Conservation (phyloP, 2,329 filamentous ascomycete genomes). For the Tothia fuscella region DNA sequence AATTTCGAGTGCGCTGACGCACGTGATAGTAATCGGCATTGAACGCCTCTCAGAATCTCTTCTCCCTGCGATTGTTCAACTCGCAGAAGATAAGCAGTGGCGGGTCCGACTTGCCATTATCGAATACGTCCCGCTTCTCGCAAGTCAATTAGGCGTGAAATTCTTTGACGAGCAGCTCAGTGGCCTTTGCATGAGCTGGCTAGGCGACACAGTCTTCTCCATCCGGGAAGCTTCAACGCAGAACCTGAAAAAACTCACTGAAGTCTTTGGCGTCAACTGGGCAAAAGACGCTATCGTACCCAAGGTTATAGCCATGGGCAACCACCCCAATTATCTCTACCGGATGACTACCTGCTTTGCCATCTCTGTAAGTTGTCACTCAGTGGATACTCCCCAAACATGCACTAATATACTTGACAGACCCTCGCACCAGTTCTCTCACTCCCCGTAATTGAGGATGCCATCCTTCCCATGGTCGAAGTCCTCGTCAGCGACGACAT, state of each 20-base stretch:
- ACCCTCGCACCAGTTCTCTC: slow-evolving; percentile 88
- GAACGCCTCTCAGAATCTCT: slow-evolving; percentile 93
- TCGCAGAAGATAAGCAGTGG: slow-evolving; percentile 99
- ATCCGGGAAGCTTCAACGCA: slow-evolving; percentile 95
- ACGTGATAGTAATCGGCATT: slow-evolving; percentile 74
- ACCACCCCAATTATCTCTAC: slow-evolving; percentile 97
- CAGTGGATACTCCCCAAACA: slow-evolving; percentile 18
- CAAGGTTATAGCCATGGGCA: slow-evolving; percentile 97
- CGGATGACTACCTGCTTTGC: slow-evolving; percentile 99
- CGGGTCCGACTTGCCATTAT: slow-evolving; percentile 95
- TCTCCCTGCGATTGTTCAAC: slow-evolving; percentile 89
- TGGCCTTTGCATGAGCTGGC: slow-evolving; percentile 93
- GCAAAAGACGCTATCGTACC: slow-evolving; percentile 94
- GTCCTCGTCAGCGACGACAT: slow-evolving; percentile 90
- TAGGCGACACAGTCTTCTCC: slow-evolving; percentile 96
- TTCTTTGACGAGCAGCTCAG: slow-evolving; percentile 98
- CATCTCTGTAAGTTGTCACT: slow-evolving; percentile 65
- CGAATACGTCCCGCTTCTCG: slow-evolving; percentile 94
- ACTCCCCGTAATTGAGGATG: slow-evolving; percentile 82
- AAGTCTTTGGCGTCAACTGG: slow-evolving; percentile 98
- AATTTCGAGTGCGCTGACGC: slow-evolving; percentile 12
- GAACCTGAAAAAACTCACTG: slow-evolving; percentile 95
- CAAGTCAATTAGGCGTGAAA: slow-evolving; percentile 86
- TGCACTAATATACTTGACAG: slow-evolving; percentile 35
- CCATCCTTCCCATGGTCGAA: slow-evolving; percentile 91